Conservation (phyloP, 2,329 filamentous ascomycete species). For the Beauveria pseudobassiana region DNA sequence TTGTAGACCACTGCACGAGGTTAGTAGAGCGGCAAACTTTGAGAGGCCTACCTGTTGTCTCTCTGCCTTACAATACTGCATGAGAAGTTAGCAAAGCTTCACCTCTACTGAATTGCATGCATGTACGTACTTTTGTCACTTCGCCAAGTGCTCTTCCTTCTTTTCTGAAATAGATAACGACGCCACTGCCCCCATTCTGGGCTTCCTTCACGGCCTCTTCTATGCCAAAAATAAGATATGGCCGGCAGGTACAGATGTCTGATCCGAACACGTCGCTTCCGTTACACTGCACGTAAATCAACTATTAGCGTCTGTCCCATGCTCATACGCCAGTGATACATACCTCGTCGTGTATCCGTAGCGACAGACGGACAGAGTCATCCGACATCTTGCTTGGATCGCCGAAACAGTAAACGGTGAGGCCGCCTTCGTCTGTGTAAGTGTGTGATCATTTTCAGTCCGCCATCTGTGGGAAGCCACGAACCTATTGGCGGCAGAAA, state of each 20-base stretch:
- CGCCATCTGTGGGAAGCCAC: constrained; percentile 6
- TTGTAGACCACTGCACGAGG: constrained; percentile 56
- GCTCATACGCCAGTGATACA: constrained; percentile 8
- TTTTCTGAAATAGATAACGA: constrained; percentile 98
- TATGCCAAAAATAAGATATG: constrained; percentile 94
- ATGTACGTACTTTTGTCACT: constrained; percentile 73
- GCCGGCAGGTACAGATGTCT: constrained; percentile 94
- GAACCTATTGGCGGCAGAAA: constrained; percentile 87
- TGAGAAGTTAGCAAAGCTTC: constrained; percentile 23
- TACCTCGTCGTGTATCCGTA: constrained; percentile 70
- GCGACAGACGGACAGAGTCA: constrained; percentile 68
- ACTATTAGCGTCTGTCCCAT: not conserved
- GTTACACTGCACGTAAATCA: constrained; percentile 55
- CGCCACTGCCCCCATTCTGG: constrained; percentile 84
- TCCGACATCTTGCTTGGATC: constrained; percentile 92
- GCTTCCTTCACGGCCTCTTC: constrained; percentile 97
- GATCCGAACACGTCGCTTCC: constrained; percentile 96
- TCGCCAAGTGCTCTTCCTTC: constrained; percentile 92
- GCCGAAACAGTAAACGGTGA: constrained; percentile 96
- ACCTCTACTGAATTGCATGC: not conserved
- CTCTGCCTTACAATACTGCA: constrained; percentile 4
- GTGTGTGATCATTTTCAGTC: not conserved
- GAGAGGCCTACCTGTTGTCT: not conserved
- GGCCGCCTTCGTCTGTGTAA: constrained; percentile 48
- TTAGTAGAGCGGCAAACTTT: not conserved